These are phyloP conservation scores for Lactifluus pinguis DNA, from an alignment of 768 basidiomycete genomes.

Conservation along the genomic window DNA sequence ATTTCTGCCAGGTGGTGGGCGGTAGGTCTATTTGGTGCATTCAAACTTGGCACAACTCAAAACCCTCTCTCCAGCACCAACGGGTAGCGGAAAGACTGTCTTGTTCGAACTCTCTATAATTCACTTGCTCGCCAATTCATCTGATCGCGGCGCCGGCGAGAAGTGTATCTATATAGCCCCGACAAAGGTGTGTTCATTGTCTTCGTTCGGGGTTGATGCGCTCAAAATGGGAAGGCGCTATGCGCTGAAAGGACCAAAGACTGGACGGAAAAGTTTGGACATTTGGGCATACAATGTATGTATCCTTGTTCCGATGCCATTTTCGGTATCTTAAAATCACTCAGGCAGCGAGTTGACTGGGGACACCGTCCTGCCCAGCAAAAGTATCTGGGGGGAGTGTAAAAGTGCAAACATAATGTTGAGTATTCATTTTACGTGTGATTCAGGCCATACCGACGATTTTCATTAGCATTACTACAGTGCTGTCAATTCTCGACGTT, in stretches of 20 bases:
- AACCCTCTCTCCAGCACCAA: slow-evolving; percentile 56
- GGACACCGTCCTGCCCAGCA: slow-evolving; percentile 66
- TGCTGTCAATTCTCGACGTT: slow-evolving; percentile 25
- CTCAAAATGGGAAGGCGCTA: slow-evolving; percentile 48
- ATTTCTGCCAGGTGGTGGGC: slow-evolving; percentile 51
- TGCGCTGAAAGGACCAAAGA: slow-evolving; percentile 79
- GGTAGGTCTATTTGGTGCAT: slow-evolving; percentile 33
- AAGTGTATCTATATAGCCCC: slow-evolving; percentile 92
- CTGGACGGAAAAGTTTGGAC: slow-evolving; percentile 75
- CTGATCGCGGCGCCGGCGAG: slow-evolving; percentile 26
- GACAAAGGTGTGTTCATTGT: slow-evolving; percentile 52
- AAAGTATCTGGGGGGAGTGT: slow-evolving; percentile 63
- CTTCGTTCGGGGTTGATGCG: background rate
- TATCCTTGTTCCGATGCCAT: background rate
- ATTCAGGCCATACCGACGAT: background rate
- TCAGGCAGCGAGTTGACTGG: slow-evolving; percentile 88
- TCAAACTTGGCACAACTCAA: background rate
- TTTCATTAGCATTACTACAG: slow-evolving; percentile 61
- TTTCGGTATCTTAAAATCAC: background rate
- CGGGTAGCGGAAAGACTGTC: slow-evolving; percentile 93
- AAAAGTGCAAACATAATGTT: slow-evolving; percentile 75
- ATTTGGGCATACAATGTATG: slow-evolving; percentile 69
- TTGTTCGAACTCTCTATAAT: slow-evolving; percentile 90
- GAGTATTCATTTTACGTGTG: slow-evolving; percentile 20
- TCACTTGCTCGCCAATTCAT: slow-evolving; percentile 46